Percentiles rank a stretch among this genome's conserved stretches.
These are phyloP conservation scores for Xerocomellus intermedius DNA, from an alignment of 768 basidiomycete species.

Conservation along the genomic window DNA sequence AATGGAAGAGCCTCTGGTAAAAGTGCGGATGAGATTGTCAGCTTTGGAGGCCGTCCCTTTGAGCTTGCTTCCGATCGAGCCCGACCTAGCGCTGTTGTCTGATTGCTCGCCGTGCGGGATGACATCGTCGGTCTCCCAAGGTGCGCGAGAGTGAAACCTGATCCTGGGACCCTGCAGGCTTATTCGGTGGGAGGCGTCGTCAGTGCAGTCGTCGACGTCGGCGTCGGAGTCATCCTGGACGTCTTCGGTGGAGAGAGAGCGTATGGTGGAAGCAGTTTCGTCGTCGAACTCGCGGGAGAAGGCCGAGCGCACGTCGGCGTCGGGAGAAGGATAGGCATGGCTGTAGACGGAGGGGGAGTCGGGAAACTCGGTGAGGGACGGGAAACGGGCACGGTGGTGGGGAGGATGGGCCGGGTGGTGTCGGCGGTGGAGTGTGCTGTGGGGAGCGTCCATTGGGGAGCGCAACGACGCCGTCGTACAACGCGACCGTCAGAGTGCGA, in stretches of 20 bases:
- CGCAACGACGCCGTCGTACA: conserved; percentile 26
- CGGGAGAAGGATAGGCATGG: conserved; percentile 56
- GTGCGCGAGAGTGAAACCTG: conserved; percentile 76
- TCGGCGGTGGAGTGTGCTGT: conserved; percentile 45
- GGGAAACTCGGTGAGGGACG: conserved; percentile 55
- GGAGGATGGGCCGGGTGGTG: conserved; percentile 32
- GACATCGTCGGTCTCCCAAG: conserved; percentile 71
- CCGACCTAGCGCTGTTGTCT: conserved; percentile 36
- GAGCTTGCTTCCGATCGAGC: conserved; percentile 30
- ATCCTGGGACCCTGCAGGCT: conserved; percentile 82
- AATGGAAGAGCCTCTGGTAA: conserved; percentile 44
- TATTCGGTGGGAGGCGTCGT: conserved; percentile 50
- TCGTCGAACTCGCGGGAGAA: conserved; percentile 54
- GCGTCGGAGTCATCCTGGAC: conserved; percentile 35
- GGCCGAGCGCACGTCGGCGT: conserved; percentile 27
- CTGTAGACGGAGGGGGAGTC: conserved; percentile 74
- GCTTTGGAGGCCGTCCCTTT: conserved; percentile 29
- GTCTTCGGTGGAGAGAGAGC: conserved; percentile 29
- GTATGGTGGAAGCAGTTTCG: conserved; percentile 35
- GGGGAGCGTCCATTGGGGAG: conserved; percentile 38
- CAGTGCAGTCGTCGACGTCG: conserved; percentile 37
- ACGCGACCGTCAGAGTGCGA: too few species aligned
- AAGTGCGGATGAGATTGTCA: conserved; percentile 43
- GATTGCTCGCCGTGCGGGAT: conserved; percentile 46
- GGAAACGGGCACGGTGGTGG: conserved; percentile 43